Percentiles rank a stretch among this genome's conserved stretches.
phyloP scores from a whole-genome alignment of 192 early-diverging fungal species.

The Coemansia sp. region DNA sequence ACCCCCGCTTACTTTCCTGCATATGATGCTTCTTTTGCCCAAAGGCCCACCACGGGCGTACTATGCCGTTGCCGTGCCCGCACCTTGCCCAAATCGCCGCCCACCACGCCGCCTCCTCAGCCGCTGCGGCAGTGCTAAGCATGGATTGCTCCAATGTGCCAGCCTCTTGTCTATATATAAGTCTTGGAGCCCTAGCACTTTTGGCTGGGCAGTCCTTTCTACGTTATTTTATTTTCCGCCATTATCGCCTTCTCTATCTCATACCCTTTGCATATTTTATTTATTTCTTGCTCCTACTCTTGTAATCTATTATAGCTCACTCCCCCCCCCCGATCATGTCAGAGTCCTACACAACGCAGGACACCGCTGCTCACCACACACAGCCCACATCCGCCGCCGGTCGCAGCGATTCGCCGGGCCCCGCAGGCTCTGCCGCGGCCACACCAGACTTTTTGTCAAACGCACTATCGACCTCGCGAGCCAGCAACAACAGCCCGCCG shows the following conservation, averaged over 20 bases:
- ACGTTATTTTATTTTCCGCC: slow-evolving; percentile 1
- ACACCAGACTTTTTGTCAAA: slow-evolving; percentile 12
- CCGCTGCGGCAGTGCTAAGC: slow-evolving; percentile 4
- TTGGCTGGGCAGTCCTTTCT: neutral
- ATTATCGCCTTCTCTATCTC: neutral
- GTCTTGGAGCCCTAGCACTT: neutral
- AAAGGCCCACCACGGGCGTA: neutral
- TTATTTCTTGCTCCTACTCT: neutral
- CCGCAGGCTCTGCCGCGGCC: slow-evolving; percentile 1
- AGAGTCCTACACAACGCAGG: slow-evolving; percentile 50
- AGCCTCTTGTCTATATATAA: slow-evolving; percentile 8
- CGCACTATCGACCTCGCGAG: slow-evolving; percentile 4
- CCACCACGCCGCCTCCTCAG: slow-evolving; percentile 8
- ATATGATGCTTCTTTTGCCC: slow-evolving; percentile 6
- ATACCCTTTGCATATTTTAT: neutral
- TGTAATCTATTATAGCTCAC: neutral
- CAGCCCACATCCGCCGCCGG: slow-evolving; percentile 19
- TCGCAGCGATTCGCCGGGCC: slow-evolving; percentile 15
- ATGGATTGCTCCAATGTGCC: neutral
- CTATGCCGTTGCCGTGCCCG: slow-evolving; percentile 8
- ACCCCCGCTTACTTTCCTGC: slow-evolving; percentile 8
- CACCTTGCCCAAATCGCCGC: neutral
- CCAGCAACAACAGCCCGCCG: neutral
- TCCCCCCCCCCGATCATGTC: slow-evolving; percentile 22
- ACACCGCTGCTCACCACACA: slow-evolving; percentile 42